A percentile compares a stretch with the other conserved stretches of the same genome.
These are phyloP conservation scores for Piromyces finnis DNA, from an alignment of 192 early-diverging fungal species.

Conservation along the genomic window DNA sequence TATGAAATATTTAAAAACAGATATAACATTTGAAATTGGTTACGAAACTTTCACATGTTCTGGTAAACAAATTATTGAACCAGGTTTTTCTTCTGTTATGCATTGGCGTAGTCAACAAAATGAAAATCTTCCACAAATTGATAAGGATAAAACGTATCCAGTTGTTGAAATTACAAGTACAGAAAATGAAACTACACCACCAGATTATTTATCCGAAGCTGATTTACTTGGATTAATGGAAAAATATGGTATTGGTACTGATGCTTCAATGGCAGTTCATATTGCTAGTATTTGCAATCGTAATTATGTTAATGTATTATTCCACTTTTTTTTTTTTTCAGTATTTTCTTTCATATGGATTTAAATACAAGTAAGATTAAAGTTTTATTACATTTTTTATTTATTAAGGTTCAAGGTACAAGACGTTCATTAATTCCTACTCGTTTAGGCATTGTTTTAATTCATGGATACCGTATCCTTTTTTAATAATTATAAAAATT, in stretches of 20 bases:
- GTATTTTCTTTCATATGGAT: no score
- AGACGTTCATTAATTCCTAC: conserved; percentile 20
- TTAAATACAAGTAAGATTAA: no score
- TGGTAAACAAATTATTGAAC: conserved; percentile 4
- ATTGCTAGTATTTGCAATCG: conserved; percentile 29
- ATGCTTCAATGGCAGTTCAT: conserved; percentile 29
- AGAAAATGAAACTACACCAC: conserved; percentile 28
- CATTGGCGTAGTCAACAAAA: conserved; percentile 13
- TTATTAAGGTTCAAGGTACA: conserved; percentile 7
- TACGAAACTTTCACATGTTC: conserved; percentile 17
- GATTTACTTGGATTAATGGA: conserved; percentile 16
- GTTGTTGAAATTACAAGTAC: conserved; percentile 7
- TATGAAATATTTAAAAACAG: conserved; percentile 17
- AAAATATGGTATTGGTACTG: conserved; percentile 28
- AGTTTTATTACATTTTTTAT: no score
- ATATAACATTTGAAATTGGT: conserved; percentile 10
- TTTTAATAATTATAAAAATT: no score
- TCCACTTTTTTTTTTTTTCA: no score
- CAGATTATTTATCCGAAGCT: conserved; percentile 27
- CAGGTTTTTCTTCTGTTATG: conserved; percentile 14
- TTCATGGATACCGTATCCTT: conserved; percentile 15
- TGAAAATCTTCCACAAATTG: conserved; percentile 14
- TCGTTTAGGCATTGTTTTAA: conserved; percentile 29
- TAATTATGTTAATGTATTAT: conserved; percentile 24
- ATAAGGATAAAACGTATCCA: conserved; percentile 4